A percentile compares a stretch with the other conserved stretches of the same genome.
Evolutionary conservation across 1,139 yeast species (phyloP).

Genomic region (Protomyces inundatus): DNA sequence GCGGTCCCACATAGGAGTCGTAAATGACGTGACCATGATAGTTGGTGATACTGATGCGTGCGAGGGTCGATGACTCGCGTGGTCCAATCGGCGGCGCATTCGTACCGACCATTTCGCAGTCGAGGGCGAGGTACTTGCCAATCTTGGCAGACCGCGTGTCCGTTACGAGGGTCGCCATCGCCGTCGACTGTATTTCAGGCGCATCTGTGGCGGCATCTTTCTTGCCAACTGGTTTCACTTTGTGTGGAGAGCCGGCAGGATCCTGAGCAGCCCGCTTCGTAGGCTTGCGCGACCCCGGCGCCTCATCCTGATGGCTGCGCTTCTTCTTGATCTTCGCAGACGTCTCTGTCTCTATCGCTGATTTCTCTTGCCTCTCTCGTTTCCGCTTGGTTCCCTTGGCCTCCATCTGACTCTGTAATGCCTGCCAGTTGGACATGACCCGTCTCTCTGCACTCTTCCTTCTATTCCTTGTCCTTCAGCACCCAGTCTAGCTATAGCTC

Average conservation of each 20-base stretch:
- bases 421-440: constrained; percentile 24
- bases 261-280: not conserved
- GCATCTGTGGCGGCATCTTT: not conserved
- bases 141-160: constrained; percentile 27
- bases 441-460: not conserved
- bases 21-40: constrained; percentile 65
- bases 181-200: not conserved
- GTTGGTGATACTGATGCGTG: constrained; percentile 82
- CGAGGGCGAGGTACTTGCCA: constrained; percentile 79
- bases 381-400: not conserved
- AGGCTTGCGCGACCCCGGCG: not conserved
- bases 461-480: not conserved
- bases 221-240: not conserved
- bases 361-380: not conserved
- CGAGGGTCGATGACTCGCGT: constrained; percentile 70
- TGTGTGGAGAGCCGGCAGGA: not conserved
- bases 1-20: constrained; percentile 72
- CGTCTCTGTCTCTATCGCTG: not conserved
- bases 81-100: constrained; percentile 45
- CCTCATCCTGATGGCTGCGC: not conserved
- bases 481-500: no score
- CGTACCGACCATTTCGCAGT: constrained; percentile 92
- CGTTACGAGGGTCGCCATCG: constrained; percentile 9
- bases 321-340: constrained; percentile 6
- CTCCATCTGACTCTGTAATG: not conserved